A percentile compares a stretch with the other conserved stretches of the same genome.
phyloP scores from a whole-genome alignment of 495 filamentous ascomycete species.

The Podospora bellae-mahoneyi region DNA sequence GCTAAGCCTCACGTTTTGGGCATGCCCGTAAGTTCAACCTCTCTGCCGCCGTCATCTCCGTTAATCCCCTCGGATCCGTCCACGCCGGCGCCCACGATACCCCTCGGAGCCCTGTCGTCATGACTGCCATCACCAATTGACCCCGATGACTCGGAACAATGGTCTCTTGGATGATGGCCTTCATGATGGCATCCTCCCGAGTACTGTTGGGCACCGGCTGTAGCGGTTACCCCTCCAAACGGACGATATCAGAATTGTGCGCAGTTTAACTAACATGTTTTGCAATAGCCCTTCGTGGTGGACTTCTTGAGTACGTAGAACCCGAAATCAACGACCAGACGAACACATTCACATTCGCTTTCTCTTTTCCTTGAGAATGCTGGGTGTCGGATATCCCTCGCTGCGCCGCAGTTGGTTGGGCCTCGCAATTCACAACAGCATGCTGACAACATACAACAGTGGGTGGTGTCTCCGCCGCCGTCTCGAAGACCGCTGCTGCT shows the following conservation, averaged over 20 bases:
- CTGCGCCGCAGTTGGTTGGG: conserved; percentile 16
- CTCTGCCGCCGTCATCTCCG: conserved; percentile 35
- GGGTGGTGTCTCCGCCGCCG: conserved; percentile 99
- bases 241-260: neutral
- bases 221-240: neutral
- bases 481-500: conserved; percentile 99
- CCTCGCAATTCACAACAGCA: neutral
- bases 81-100: neutral
- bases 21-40: conserved; percentile 68
- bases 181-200: neutral
- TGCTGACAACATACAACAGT: conserved; percentile 54
- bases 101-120: conserved; percentile 10
- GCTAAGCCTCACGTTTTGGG: conserved; percentile 61
- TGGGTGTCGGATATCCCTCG: conserved; percentile 48
- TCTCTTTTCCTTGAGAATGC: conserved; percentile 8
- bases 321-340: neutral
- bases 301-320: conserved; percentile 94
- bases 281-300: conserved; percentile 64
- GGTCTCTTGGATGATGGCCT: conserved; percentile 6
- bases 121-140: conserved; percentile 35
- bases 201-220: neutral
- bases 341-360: neutral
- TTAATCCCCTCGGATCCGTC: conserved; percentile 36
- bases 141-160: conserved; percentile 7
- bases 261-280: conserved; percentile 25